Base-by-base conservation (phyloP, 2,329 filamentous ascomycete genomes). In the Metarhizium robertsii region DNA sequence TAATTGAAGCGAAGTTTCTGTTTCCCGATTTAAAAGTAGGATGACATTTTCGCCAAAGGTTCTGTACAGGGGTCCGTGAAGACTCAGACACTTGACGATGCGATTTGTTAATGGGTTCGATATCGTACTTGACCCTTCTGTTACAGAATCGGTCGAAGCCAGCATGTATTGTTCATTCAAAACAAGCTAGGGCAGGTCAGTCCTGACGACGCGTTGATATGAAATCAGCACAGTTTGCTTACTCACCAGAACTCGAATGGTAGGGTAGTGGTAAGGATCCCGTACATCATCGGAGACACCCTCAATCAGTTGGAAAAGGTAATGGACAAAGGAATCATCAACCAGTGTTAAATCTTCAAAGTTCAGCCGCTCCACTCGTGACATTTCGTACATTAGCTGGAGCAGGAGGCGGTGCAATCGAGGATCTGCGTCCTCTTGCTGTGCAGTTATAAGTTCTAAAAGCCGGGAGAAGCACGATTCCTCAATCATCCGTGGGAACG, bases 131-230 rank as follows among this genome's bases (percentile, higher is more conserved):
- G 62, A 53, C 8, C 45, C 14, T 42, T 76, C 72, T 38, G 68
- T 66, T 20, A 72, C 72, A 3, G 75, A 69, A 34, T 77, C 81
- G 57, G 79, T 88, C 62, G 76, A 82, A 20, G 83, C 78, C 55
- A 97, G 85, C 88, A 99, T 95, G 71, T 96, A 99, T 71, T 99
- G 94, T 71, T 99, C 94, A 71, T 99, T 99, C 61, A 99, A 74
- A 32, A 97, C 92, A 63, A 99, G 81, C 90, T 95, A 61, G 52
- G 50, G 11, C 4, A 7, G 38, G 61, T 67, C 52, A 66, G 63
- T 55, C 42, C 51, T 43, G 50, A 13, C n/a, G 11, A 38, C 7
- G 38, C 10, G 14, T 25, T 34, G 40, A 25, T 11, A 13, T 42
- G 2, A 10, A 43, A 43, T 13, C n/a, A 29, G 29, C 16, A 25